Base-by-base conservation (phyloP, 2,329 filamentous ascomycete genomes). In the Lasiodiplodia sp. region DNA sequence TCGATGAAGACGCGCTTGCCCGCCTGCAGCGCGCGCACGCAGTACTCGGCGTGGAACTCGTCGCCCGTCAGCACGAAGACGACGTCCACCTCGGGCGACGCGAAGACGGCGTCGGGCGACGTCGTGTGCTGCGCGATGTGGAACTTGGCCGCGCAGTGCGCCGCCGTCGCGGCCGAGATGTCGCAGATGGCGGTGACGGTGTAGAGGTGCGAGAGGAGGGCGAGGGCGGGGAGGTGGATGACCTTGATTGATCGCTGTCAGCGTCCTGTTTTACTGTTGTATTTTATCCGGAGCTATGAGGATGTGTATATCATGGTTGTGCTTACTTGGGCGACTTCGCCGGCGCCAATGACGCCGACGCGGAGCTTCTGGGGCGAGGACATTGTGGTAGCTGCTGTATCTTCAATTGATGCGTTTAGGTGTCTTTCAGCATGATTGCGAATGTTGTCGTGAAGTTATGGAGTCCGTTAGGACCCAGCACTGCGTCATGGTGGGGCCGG, bases 1-100 rank as follows among this genome's bases (percentile, higher is more conserved):
- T 91, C 88, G 4, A 90, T 78, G 69, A 91, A 81, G 12, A 85
- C 84, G 70, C 86, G 79, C 74, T 91, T 91, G 66, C 83, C 81
- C 18, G 84, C 76, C 66, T 84, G 70, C 1, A 91, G 79, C 0
- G 87, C 87, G 0, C 83, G 72, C 31, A 89, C 79, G 2, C 82
- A 83, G 68, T 88, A 83, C 4, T 77, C 69, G n/a, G 82, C 82
- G 73, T 90, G 88, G 69, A 82, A 87, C 25, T 85, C 86, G 70
- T 89, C 84, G 3, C 82, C 78, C 38, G 80, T 87, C 38, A 80
- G 79, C 66, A 89, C 80, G 70, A 90, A 79, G 34, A 90, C 85
- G 4, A 88, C 78, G 67, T 89, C 84, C 18, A 86, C 81, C 2
- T 84, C 78, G 0, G 77, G 57, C 0, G 80, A 79, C 8, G 77